Evolutionary conservation across 441 rosid species (phyloP), one percentile per base, ranked within the genome.

Genomic region (Jatropha multifida): DNA sequence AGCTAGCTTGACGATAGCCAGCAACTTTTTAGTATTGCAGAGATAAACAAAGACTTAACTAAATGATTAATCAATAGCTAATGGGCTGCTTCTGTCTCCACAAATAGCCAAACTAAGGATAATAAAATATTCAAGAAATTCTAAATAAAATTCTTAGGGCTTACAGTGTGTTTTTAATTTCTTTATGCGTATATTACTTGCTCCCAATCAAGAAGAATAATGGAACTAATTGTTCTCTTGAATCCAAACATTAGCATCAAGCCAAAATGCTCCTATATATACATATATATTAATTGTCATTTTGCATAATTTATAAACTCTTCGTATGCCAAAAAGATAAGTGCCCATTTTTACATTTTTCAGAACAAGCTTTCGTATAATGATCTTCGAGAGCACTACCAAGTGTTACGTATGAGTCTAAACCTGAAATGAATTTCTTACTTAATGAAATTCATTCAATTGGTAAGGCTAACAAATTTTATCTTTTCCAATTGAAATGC

Each of bases 191-290:
- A 32, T 32, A 20, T 26, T 15, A 72, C 65, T 42, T 32, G 17
- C 66, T 2, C 12, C 56, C 0, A 42, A 1, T 26, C 23, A 23
- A 23, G 2, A 18, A 62, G 17, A 46, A 63, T 49, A 67, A 44
- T 66, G 23, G 6, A 12, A 15, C 3, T 37, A 20, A 48, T 23
- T 51, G 65, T 52, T 68, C 49, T 74, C 46, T 63, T 58, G 59
- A 71, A 55, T 65, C 72, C 75, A 37, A 58, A 71, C 79, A 71
- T n/a, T 14, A 55, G 58, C 71, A 55, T 69, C 74, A 42, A 23
- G 66, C 77, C 81, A 78, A 77, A 18, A 46, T 42, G 20, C 10
- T 37, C 74, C 52, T 74, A 65, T 23, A 32, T 32, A 32, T 32
- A 32, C 46, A 8, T 42, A 42, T 42, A 32, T 32, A 0, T 32